Evolutionary conservation across 352 stramenopile species (phyloP).

Genomic region (Globisporangium spinosum): DNA sequence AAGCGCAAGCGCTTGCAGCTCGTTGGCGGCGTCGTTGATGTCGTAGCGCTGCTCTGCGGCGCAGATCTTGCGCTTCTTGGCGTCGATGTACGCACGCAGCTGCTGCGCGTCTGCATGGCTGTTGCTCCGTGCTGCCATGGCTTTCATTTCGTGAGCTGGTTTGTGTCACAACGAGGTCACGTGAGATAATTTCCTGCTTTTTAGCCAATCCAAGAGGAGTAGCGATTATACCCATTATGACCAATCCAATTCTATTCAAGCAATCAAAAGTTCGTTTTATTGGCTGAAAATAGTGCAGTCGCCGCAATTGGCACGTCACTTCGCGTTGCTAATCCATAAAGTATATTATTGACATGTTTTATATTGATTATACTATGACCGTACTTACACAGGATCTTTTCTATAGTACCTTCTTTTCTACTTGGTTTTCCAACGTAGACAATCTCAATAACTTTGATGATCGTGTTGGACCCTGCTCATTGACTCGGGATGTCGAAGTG

Average conservation of each 20-base stretch:
- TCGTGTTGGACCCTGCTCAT: slow-evolving; percentile 21
- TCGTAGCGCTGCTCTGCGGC: slow-evolving; percentile 51
- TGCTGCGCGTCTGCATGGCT: slow-evolving; percentile 25
- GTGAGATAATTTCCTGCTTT: not conserved
- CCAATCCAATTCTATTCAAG: not conserved
- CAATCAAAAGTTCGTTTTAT: not conserved
- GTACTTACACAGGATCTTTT: slow-evolving; percentile 30
- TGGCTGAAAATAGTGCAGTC: not conserved
- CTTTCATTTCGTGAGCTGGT: not conserved
- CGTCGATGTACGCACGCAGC: slow-evolving; percentile 49
- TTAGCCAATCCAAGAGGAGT: not conserved
- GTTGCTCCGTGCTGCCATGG: not conserved
- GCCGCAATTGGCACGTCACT: not conserved
- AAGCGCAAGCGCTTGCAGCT: slow-evolving; percentile 34
- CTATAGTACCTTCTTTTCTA: slow-evolving; percentile 27
- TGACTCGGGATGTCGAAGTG: slow-evolving; percentile 18
- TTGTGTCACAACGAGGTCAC: not conserved
- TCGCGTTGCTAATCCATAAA: not conserved
- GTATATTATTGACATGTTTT: not conserved
- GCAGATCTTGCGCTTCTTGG: slow-evolving; percentile 39
- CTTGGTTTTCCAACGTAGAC: slow-evolving; percentile 30
- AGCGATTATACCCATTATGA: not conserved
- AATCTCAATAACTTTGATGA: slow-evolving; percentile 23
- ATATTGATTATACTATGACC: slow-evolving; percentile 7
- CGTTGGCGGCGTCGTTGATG: slow-evolving; percentile 22